Evolutionary conservation across 1,139 yeast species (phyloP).

Genomic region (Kodamaea alishanica): DNA sequence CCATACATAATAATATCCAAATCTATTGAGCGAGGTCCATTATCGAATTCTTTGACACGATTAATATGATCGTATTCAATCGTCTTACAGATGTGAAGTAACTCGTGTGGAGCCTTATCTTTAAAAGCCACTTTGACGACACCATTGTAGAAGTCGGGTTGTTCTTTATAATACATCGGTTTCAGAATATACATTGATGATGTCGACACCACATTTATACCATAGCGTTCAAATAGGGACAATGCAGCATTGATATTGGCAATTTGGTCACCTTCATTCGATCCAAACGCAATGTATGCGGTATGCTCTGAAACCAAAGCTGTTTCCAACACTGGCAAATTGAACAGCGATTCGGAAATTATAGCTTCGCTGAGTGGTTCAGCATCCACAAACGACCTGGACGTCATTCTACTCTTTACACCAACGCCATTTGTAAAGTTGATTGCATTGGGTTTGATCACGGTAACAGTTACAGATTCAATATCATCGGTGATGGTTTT

Average conservation of each 20-base stretch:
- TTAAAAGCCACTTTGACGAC: slow-evolving; percentile 59
- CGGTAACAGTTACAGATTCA: slow-evolving; percentile 49
- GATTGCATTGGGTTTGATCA: slow-evolving; percentile 85
- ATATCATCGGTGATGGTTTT: slow-evolving; percentile 23
- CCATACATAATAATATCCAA: slow-evolving; percentile 80
- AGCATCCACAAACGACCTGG: slow-evolving; percentile 28
- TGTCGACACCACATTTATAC: slow-evolving; percentile 51
- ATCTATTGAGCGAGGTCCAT: slow-evolving; percentile 91
- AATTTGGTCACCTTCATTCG: slow-evolving; percentile 74
- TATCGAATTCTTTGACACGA: slow-evolving; percentile 75
- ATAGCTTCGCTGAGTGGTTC: slow-evolving; percentile 20
- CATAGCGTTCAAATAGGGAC: slow-evolving; percentile 39
- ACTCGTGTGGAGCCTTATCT: slow-evolving; percentile 54
- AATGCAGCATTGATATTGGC: slow-evolving; percentile 60
- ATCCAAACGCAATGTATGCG: slow-evolving; percentile 84
- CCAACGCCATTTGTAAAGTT: slow-evolving; percentile 89
- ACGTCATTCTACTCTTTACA: slow-evolving; percentile 59
- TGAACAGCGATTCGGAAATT: slow-evolving; percentile 5
- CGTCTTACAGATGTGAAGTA: slow-evolving; percentile 59
- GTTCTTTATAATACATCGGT: slow-evolving; percentile 88
- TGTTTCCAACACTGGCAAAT: slow-evolving; percentile 18
- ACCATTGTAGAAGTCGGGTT: slow-evolving; percentile 81
- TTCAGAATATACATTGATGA: slow-evolving; percentile 83
- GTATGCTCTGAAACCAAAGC: slow-evolving; percentile 33
- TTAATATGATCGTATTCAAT: slow-evolving; percentile 71